phyloP scores from a whole-genome alignment of 192 early-diverging fungal species.

The Coemansia sp. region DNA sequence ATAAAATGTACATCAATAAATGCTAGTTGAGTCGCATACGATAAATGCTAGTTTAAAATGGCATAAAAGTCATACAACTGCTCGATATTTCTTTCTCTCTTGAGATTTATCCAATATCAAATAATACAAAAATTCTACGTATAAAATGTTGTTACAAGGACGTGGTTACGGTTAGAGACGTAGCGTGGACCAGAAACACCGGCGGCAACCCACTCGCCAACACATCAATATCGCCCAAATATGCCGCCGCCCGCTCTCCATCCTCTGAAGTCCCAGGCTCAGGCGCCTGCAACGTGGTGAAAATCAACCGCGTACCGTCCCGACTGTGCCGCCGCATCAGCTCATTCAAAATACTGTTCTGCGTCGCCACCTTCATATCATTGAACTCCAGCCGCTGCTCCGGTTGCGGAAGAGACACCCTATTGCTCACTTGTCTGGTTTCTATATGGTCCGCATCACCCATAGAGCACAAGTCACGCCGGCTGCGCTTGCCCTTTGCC shows the following conservation, averaged over 20 bases:
- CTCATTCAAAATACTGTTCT: slow-evolving; percentile 63
- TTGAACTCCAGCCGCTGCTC: slow-evolving; percentile 52
- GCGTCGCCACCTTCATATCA: slow-evolving; percentile 52
- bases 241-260: slow-evolving; percentile 48
- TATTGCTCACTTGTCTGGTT: no score
- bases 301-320: slow-evolving; percentile 55
- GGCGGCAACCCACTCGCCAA: slow-evolving; percentile 54
- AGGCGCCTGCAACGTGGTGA: slow-evolving; percentile 62
- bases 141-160: slow-evolving; percentile 29
- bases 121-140: neutral
- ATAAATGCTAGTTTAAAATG: neutral
- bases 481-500: slow-evolving; percentile 10
- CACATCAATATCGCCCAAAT: slow-evolving; percentile 57
- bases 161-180: slow-evolving; percentile 64
- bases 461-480: neutral
- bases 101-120: neutral
- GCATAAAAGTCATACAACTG: no score
- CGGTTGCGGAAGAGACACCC: neutral
- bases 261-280: slow-evolving; percentile 51
- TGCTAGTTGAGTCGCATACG: no score
- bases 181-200: slow-evolving; percentile 65
- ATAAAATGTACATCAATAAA: no score
- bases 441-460: neutral
- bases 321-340: slow-evolving; percentile 57
- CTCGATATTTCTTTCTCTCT: no score